Base-by-base conservation (phyloP, 768 basidiomycete species). In the Fistulinella prunicolor region DNA sequence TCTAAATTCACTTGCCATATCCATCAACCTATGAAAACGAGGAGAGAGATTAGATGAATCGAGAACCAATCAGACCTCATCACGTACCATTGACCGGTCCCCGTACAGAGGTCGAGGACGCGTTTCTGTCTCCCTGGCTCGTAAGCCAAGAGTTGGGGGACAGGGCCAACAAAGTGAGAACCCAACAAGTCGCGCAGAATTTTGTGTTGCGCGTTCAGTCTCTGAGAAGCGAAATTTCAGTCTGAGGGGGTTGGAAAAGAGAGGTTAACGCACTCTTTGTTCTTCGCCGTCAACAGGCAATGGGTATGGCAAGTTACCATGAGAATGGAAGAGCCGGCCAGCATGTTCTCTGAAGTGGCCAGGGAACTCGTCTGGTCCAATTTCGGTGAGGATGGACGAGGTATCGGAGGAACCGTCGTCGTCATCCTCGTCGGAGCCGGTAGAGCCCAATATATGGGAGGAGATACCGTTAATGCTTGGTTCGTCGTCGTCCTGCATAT, bases 71-170 rank as follows among this genome's bases (percentile, higher is more conserved):
- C 44, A 38, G 42, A 53, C 44, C 42, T 22, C 39, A 50, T 54
- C 43, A 69, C 77, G 46, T 52, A 86, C 89, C 89, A 92, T 67
- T 61, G 68, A 6, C 89, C 89, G 16, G 76, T 85, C 16, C 89
- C 89, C 7, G 83, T 86, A 53, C 89, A 83, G n/a, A 89, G 58
- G 65, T 92, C 89, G 40, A 92, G 72, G 37, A 75, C 85, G 50
- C 75, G 73, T 64, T 70, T 78, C 41, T 69, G 72, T 47, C 72
- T 72, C 36, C 63, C 69, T 6, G 66, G 60, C 35, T 67, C 63
- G 22, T 59, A 56, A 36, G 69, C 70, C 40, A 90, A 70, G 24
- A 78, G 66, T 49, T 81, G 71, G 26, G 58, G 54, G 21, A 89
- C 79, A 32, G 86, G 85, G 6, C 80, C 82, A 42, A 82, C 67